Evolutionary conservation across 1,284 basidiomycete genomes (phyloP).

Genomic region (Amylostereum chailletii): DNA sequence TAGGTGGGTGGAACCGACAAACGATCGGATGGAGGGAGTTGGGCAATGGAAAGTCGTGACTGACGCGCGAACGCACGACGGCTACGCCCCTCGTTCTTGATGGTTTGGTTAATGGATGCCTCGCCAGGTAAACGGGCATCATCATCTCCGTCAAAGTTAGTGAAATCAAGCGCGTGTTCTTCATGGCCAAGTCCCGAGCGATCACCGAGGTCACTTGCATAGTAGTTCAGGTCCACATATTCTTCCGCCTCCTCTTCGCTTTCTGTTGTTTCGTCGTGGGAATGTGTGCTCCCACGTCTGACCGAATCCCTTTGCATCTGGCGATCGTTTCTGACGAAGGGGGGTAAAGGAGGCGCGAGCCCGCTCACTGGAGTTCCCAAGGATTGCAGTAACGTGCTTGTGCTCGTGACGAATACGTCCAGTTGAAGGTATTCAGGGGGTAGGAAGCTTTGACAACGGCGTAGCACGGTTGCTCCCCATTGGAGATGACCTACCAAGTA

Average conservation of each 20-base stretch:
- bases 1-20: too few relatives aligned
- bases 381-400: background rate
- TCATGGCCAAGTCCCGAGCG: slow-evolving; percentile 30
- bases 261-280: background rate
- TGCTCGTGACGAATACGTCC: slow-evolving; percentile 75
- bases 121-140: slow-evolving; percentile 60
- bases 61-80: slow-evolving; percentile 47
- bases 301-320: too few relatives aligned
- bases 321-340: slow-evolving; percentile 2
- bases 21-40: too few relatives aligned
- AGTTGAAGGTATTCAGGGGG: slow-evolving; percentile 53
- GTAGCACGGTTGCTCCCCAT: slow-evolving; percentile 71
- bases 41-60: slow-evolving; percentile 7
- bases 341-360: slow-evolving; percentile 1
- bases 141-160: slow-evolving; percentile 78
- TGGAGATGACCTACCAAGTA: slow-evolving; percentile 60
- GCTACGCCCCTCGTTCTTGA: slow-evolving; percentile 65
- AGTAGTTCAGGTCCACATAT: slow-evolving; percentile 40
- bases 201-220: slow-evolving; percentile 17
- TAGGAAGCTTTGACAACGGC: slow-evolving; percentile 60
- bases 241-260: slow-evolving; percentile 24
- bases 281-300: background rate
- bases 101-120: slow-evolving; percentile 44
- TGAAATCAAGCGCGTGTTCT: slow-evolving; percentile 57
- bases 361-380: too few relatives aligned